A percentile compares a stretch with the other conserved stretches of the same genome.
phyloP scores from a whole-genome alignment of 1,284 basidiomycete genomes.

The Rhodotorula sp. region DNA sequence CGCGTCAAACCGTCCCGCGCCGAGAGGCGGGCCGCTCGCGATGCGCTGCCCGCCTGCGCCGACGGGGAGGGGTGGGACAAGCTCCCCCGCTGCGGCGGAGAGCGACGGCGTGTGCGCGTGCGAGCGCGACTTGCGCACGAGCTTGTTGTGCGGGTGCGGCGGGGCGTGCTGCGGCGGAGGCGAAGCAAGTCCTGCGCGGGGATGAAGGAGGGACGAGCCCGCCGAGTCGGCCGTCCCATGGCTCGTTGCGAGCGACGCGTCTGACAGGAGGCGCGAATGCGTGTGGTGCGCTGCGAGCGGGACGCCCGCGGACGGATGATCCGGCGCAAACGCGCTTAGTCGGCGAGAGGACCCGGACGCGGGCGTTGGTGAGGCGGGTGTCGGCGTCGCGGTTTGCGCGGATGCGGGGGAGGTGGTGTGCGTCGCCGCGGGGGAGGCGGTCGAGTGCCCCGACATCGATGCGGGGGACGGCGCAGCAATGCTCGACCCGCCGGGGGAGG shows the following conservation, averaged over 20 bases:
- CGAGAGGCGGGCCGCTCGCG: background rate
- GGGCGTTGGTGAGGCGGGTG: background rate
- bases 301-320: background rate
- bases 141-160: constrained; percentile 15
- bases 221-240: background rate
- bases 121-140: constrained; percentile 20
- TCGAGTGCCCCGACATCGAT: background rate
- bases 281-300: too few relatives aligned
- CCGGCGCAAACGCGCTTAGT: background rate
- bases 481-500: background rate
- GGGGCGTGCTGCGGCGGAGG: background rate
- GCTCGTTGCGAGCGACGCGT: background rate
- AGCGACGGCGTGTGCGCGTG: background rate
- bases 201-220: background rate
- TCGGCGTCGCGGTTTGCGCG: constrained; percentile 2
- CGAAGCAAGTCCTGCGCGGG: background rate
- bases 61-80: background rate
- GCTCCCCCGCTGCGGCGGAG: background rate
- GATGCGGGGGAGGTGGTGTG: background rate
- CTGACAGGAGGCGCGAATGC: background rate
- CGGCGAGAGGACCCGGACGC: background rate
- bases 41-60: background rate
- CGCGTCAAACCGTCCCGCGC: background rate
- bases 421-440: background rate
- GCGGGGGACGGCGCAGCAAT: background rate